phyloP scores from a whole-genome alignment of 1,284 basidiomycete species.

The Xerocomus amazonicus region DNA sequence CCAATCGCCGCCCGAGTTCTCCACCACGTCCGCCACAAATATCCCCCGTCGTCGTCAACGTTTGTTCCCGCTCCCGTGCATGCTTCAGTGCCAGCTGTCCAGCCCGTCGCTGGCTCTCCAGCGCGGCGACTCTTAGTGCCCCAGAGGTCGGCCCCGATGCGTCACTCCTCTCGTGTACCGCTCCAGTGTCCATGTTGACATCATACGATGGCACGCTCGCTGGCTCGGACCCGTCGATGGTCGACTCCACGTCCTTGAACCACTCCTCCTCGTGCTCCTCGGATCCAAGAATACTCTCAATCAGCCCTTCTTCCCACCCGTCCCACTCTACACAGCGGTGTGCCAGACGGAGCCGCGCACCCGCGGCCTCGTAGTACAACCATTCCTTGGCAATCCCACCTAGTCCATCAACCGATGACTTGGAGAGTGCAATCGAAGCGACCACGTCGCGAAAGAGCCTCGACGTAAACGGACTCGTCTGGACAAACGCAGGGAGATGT shows the following conservation, averaged over 20 bases:
- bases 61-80: conserved; percentile 59
- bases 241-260: conserved; percentile 47
- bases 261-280: conserved; percentile 67
- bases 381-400: conserved; percentile 57
- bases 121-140: conserved; percentile 18
- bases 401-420: conserved; percentile 15
- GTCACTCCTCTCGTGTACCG: not conserved
- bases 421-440: conserved; percentile 33
- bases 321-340: conserved; percentile 81
- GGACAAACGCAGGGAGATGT: conserved; percentile 74
- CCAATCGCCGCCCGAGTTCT: conserved; percentile 66
- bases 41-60: conserved; percentile 65
- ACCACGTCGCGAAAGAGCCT: conserved; percentile 66
- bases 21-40: conserved; percentile 73
- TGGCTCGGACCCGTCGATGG: conserved; percentile 22
- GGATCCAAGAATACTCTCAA: conserved; percentile 66
- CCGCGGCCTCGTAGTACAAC: conserved; percentile 64
- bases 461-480: conserved; percentile 66
- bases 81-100: conserved; percentile 45
- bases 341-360: conserved; percentile 63
- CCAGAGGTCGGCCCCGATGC: conserved; percentile 16
- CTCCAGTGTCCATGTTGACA: no score
- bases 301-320: conserved; percentile 80
- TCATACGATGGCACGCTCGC: conserved; percentile 14
- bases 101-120: conserved; percentile 32